A percentile compares a stretch with the other conserved stretches of the same genome.
These are phyloP conservation scores for Ambispora gerdemannii DNA, from an alignment of 192 early-diverging fungal species.

Conservation along the genomic window DNA sequence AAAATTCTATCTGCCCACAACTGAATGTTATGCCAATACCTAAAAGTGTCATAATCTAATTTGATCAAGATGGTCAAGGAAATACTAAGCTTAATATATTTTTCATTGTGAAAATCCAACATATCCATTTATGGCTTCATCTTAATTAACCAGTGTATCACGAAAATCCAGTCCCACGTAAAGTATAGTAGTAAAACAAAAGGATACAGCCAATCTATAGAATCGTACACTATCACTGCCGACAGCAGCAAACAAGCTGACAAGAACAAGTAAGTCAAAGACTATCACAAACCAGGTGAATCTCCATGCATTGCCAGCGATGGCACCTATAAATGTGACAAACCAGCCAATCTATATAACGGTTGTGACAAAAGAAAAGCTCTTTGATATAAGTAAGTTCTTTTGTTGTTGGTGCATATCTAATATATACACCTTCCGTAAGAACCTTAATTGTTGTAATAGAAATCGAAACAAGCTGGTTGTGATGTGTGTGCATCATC, in stretches of 20 bases:
- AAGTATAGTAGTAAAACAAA: neutral
- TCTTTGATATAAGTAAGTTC: neutral
- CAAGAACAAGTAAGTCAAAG: slow-evolving; percentile 43
- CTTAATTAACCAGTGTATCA: too few relatives aligned
- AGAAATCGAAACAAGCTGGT: too few relatives aligned
- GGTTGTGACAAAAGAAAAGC: neutral
- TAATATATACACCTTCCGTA: too few relatives aligned
- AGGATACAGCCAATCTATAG: slow-evolving; percentile 39
- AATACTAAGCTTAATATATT: neutral
- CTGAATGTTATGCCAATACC: slow-evolving; percentile 26
- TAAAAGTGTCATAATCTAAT: slow-evolving; percentile 37
- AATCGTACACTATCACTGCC: slow-evolving; percentile 32
- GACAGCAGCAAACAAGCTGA: slow-evolving; percentile 33
- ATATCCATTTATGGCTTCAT: neutral
- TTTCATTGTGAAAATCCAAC: neutral
- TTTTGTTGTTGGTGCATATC: too few relatives aligned
- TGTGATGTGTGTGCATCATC: too few relatives aligned
- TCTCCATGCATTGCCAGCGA: slow-evolving; percentile 1
- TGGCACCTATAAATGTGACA: slow-evolving; percentile 42
- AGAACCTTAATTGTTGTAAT: too few relatives aligned
- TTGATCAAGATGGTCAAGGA: slow-evolving; percentile 17
- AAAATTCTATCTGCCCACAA: slow-evolving; percentile 1
- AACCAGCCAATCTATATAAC: slow-evolving; percentile 49
- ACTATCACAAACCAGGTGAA: slow-evolving; percentile 43
- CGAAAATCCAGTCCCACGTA: neutral